phyloP scores from a whole-genome alignment of 192 early-diverging fungal species.

The Gaertneriomyces sp. region DNA sequence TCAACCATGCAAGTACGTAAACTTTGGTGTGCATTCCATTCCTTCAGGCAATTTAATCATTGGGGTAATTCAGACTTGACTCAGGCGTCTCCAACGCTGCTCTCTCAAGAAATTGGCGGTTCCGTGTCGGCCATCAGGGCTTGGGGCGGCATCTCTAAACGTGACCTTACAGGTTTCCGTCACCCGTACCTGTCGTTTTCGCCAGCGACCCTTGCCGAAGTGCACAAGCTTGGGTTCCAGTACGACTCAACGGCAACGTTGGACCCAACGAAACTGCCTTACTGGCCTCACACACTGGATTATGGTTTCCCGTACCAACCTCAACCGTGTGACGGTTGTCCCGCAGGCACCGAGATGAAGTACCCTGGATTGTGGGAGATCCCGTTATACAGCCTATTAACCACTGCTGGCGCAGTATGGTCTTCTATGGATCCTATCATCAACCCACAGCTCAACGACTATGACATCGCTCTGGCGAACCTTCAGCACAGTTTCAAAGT shows the following conservation, averaged over 20 bases:
- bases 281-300: slow-evolving; percentile 38
- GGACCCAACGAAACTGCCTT: slow-evolving; percentile 1
- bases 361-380: slow-evolving; percentile 40
- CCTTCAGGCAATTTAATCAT: not conserved
- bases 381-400: slow-evolving; percentile 31
- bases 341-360: not conserved
- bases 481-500: slow-evolving; percentile 16
- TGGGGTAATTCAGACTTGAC: not conserved
- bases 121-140: slow-evolving; percentile 15
- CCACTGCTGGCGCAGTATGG: slow-evolving; percentile 10
- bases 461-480: slow-evolving; percentile 19
- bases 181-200: slow-evolving; percentile 37
- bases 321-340: slow-evolving; percentile 4
- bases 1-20: slow-evolving; percentile 40
- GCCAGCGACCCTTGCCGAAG: slow-evolving; percentile 10
- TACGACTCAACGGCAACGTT: slow-evolving; percentile 29
- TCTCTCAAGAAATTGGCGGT: slow-evolving; percentile 18
- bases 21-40: not conserved
- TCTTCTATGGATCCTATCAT: slow-evolving; percentile 28
- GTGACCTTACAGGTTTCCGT: slow-evolving; percentile 29
- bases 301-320: not conserved
- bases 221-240: slow-evolving; percentile 14
- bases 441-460: slow-evolving; percentile 8
- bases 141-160: slow-evolving; percentile 27
- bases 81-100: not conserved